A percentile compares a stretch with the other conserved stretches of the same genome.
Evolutionary conservation across 2,329 filamentous ascomycete species (phyloP).

Genomic region (Aspergillus chevalieri): DNA sequence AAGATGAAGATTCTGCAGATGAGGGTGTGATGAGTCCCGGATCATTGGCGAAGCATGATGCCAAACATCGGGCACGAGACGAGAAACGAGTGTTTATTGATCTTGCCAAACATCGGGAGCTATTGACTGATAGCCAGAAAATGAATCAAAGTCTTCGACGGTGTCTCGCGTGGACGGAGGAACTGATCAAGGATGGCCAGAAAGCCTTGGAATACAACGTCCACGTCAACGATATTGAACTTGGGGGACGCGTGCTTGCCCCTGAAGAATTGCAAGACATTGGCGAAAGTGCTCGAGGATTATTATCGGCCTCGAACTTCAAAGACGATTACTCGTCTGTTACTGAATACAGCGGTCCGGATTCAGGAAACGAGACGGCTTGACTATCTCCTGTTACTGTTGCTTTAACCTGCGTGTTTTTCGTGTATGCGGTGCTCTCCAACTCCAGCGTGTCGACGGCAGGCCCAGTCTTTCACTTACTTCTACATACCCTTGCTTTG

Average conservation of each 20-base stretch:
- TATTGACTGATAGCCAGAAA: conserved; percentile 84
- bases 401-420: not conserved
- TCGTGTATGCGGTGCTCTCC: not conserved
- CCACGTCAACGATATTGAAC: conserved; percentile 67
- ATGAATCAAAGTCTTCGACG: conserved; percentile 91
- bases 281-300: conserved; percentile 24
- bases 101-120: conserved; percentile 78
- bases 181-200: conserved; percentile 79
- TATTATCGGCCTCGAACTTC: conserved; percentile 18
- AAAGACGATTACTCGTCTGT: not conserved
- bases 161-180: conserved; percentile 84
- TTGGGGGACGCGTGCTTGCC: conserved; percentile 73
- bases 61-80: conserved; percentile 61
- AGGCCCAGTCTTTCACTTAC: conserved; percentile 2
- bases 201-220: conserved; percentile 82
- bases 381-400: not conserved
- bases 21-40: conserved; percentile 32
- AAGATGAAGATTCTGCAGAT: conserved; percentile 33
- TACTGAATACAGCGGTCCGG: not conserved
- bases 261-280: conserved; percentile 55
- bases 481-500: not conserved
- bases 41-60: conserved; percentile 33
- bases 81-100: conserved; percentile 80
- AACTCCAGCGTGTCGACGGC: conserved; percentile 1
- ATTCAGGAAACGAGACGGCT: not conserved